Percentiles rank a stretch among this genome's conserved stretches.
phyloP scores from a whole-genome alignment of 2,329 filamentous ascomycete species.

The Calonectria leucothoes region DNA sequence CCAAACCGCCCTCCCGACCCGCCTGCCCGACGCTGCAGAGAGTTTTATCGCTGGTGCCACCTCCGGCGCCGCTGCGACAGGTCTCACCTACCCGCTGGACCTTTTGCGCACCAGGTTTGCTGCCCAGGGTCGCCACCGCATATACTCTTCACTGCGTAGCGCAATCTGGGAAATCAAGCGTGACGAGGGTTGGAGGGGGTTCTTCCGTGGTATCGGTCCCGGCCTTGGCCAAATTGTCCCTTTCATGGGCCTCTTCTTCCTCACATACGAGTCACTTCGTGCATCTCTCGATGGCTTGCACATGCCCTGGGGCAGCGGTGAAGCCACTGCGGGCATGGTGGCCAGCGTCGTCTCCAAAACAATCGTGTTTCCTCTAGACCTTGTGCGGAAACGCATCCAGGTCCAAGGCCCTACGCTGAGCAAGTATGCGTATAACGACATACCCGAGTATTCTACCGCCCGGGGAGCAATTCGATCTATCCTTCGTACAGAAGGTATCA shows the following conservation, averaged over 20 bases:
- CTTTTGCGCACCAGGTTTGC: constrained; percentile 94
- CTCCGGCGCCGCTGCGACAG: constrained; percentile 86
- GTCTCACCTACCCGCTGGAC: constrained; percentile 90
- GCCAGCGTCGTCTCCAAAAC: constrained; percentile 89
- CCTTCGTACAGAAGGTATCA: constrained; percentile 76
- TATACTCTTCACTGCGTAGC: constrained; percentile 79
- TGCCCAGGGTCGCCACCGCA: constrained; percentile 83
- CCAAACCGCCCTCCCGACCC: constrained; percentile 57
- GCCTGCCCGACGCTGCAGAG: constrained; percentile 74
- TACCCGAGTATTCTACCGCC: constrained; percentile 83
- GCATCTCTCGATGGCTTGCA: constrained; percentile 65
- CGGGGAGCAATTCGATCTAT: constrained; percentile 75
- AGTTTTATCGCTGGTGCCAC: constrained; percentile 86
- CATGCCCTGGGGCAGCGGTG: constrained; percentile 79
- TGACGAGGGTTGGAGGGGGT: constrained; percentile 81
- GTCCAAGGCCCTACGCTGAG: constrained; percentile 90
- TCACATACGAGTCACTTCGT: constrained; percentile 83
- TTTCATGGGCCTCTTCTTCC: constrained; percentile 98
- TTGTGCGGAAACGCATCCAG: constrained; percentile 92
- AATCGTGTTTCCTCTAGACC: constrained; percentile 90
- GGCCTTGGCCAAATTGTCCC: constrained; percentile 90
- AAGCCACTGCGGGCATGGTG: constrained; percentile 84
- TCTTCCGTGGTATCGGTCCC: constrained; percentile 88
- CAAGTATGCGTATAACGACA: constrained; percentile 86
- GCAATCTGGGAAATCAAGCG: constrained; percentile 79